These are phyloP conservation scores for Cronartium quercuum DNA, from an alignment of 1,284 basidiomycete genomes.

Conservation along the genomic window DNA sequence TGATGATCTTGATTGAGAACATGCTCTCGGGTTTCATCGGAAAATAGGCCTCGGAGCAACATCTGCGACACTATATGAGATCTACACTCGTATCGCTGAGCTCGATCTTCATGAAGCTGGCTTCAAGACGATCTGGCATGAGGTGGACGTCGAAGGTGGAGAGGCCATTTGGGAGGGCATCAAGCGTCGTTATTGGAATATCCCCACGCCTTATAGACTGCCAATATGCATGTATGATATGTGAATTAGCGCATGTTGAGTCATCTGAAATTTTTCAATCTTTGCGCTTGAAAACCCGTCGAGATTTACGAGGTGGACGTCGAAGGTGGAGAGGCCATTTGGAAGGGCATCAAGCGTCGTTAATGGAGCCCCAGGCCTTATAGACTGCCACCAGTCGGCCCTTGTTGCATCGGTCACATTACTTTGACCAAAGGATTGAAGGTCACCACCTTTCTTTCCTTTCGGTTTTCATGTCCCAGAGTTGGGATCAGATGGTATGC, in stretches of 20 bases:
- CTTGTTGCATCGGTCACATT: too few species aligned
- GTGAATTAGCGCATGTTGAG: too few species aligned
- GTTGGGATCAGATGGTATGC: too few species aligned
- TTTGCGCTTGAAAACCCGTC: too few species aligned
- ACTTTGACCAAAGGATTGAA: too few species aligned
- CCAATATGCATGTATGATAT: slow-evolving; percentile 25
- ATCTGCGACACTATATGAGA: slow-evolving; percentile 24
- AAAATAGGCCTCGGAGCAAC: slow-evolving; percentile 31
- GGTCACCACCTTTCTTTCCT: too few species aligned
- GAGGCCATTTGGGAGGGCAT: slow-evolving; percentile 37
- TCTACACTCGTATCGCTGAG: slow-evolving; percentile 31
- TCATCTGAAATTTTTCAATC: too few species aligned
- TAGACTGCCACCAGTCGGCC: too few species aligned
- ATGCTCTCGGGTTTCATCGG: background rate
- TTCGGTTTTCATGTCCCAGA: too few species aligned
- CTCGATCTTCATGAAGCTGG: slow-evolving; percentile 25
- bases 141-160: slow-evolving; percentile 21
- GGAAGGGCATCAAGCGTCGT: slow-evolving; percentile 31
- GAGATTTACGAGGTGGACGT: slow-evolving; percentile 24
- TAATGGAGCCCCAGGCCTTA: slow-evolving; percentile 34
- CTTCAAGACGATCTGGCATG: slow-evolving; percentile 14
- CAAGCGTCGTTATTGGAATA: slow-evolving; percentile 31
- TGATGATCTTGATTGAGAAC: background rate
- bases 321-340: slow-evolving; percentile 26
- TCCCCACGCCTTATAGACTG: slow-evolving; percentile 27